Percentiles rank a stretch among this genome's conserved stretches.
Evolutionary conservation across 179 eudicot genomes (phyloP).

Genomic region (Carnegiea gigantea): DNA sequence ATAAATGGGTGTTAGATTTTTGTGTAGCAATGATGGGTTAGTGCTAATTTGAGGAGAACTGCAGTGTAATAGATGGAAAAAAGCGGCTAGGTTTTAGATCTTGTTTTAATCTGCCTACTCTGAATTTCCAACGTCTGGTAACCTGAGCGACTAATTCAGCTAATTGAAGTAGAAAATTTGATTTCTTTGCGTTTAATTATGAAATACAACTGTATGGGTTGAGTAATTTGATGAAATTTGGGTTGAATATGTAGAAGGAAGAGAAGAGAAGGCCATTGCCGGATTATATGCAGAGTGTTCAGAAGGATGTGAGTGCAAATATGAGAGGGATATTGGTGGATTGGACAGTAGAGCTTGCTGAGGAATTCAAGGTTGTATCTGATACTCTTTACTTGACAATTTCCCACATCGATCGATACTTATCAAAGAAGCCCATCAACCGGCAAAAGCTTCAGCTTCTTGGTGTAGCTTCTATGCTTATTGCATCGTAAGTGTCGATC

Average conservation of each 20-base stretch:
- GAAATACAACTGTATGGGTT: neutral
- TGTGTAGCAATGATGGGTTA: neutral
- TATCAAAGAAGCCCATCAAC: slow-evolving; percentile 38
- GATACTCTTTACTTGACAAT: slow-evolving; percentile 45
- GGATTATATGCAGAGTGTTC: slow-evolving; percentile 39
- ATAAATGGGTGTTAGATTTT: neutral
- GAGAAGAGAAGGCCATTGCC: slow-evolving; percentile 40
- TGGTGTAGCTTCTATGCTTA: slow-evolving; percentile 46
- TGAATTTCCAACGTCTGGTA: neutral
- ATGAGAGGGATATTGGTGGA: slow-evolving; percentile 52
- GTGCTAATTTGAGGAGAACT: neutral
- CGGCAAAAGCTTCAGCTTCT: slow-evolving; percentile 48
- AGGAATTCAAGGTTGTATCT: slow-evolving; percentile 43
- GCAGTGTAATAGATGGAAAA: neutral
- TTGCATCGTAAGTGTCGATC: slow-evolving; percentile 45
- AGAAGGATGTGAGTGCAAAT: slow-evolving; percentile 46
- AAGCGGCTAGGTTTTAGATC: neutral
- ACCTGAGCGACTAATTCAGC: neutral
- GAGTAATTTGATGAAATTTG: slow-evolving; percentile 10
- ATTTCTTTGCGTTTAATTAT: neutral
- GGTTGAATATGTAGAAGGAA: slow-evolving; percentile 30
- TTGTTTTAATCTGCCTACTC: neutral
- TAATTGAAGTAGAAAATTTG: neutral
- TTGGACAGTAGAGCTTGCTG: slow-evolving; percentile 51
- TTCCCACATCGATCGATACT: slow-evolving; percentile 45